phyloP scores from a whole-genome alignment of 75 land plant species.

The Chamaecyparis obtusa region DNA sequence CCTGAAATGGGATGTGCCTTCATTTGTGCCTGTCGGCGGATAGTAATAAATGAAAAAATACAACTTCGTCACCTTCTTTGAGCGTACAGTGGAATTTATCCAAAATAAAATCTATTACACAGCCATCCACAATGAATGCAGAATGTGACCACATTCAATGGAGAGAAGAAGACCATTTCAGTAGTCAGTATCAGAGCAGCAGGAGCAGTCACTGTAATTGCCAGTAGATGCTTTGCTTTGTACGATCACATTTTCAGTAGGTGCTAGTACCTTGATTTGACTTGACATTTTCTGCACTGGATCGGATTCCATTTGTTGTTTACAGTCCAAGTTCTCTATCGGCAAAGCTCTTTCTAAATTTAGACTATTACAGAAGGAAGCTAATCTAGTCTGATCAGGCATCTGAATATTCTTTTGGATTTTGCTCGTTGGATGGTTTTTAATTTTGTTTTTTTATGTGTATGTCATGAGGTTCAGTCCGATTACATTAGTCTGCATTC shows the following conservation, averaged over 20 bases:
- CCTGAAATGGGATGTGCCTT: no score
- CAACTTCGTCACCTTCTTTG: neutral
- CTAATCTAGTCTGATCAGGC: neutral
- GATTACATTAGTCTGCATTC: neutral
- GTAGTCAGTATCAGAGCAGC: neutral
- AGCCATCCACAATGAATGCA: neutral
- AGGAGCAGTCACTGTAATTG: neutral
- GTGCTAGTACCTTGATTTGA: neutral
- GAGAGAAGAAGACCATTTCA: neutral
- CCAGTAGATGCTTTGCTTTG: neutral
- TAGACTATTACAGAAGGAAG: neutral
- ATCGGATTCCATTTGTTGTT: neutral
- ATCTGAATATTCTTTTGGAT: neutral
- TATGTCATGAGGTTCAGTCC: neutral
- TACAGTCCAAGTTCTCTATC: neutral
- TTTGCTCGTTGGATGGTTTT: neutral
- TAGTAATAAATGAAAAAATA: no score
- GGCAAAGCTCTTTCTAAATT: neutral
- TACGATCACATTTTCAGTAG: neutral
- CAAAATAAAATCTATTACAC: neutral
- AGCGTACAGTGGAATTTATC: neutral
- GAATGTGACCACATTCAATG: neutral
- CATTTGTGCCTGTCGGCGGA: no score
- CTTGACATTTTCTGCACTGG: neutral
- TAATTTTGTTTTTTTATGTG: neutral